Evolutionary conservation across 768 basidiomycete genomes (phyloP).

Genomic region (Mycena belliarum): DNA sequence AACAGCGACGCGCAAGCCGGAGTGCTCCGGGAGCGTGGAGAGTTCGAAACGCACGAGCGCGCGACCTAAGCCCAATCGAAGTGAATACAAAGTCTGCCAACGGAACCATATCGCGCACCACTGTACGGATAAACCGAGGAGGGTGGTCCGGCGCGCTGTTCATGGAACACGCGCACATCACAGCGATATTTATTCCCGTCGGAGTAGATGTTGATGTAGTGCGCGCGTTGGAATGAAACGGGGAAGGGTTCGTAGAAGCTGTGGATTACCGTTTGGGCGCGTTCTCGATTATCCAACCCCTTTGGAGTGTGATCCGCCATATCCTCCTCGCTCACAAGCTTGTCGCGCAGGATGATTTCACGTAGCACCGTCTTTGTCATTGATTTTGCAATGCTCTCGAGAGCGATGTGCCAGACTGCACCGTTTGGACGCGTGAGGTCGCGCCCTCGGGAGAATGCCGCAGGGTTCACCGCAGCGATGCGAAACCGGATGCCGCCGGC

Average conservation of each 20-base stretch:
- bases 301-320: not conserved
- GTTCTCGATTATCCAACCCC: too few species aligned
- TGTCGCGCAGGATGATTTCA: conserved; percentile 3
- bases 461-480: not conserved
- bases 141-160: not conserved
- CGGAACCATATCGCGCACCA: too few species aligned
- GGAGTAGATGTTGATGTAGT: not conserved
- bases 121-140: not conserved
- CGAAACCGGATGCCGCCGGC: conserved; percentile 16
- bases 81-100: too few species aligned
- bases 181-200: not conserved
- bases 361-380: not conserved
- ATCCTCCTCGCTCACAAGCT: conserved; percentile 4
- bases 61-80: too few species aligned
- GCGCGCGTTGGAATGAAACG: not conserved
- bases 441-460: not conserved
- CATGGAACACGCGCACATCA: conserved; percentile 1
- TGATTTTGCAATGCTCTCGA: not conserved
- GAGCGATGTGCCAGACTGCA: not conserved
- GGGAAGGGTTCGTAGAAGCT: conserved; percentile 11
- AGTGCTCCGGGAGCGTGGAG: conserved; percentile 8
- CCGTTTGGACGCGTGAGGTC: conserved; percentile 12
- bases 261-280: not conserved
- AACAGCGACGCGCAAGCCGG: not conserved
- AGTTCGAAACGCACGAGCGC: conserved; percentile 19